A percentile compares a stretch with the other conserved stretches of the same genome.
Conservation (phyloP, 129 eudicot genomes). For the Smallanthus sonchifolius region DNA sequence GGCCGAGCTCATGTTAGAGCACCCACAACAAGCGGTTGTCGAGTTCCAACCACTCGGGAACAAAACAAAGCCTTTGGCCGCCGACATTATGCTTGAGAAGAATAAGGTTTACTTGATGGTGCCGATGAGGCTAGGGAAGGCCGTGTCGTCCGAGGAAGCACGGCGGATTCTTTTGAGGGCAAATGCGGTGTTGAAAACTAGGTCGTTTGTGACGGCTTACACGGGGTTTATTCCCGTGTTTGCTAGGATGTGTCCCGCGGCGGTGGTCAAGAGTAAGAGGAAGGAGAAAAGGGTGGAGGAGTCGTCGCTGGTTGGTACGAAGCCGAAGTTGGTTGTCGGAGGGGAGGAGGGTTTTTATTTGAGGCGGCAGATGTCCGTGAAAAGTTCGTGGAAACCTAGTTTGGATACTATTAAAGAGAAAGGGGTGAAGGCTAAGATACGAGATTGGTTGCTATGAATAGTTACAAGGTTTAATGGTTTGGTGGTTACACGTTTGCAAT, state of each 20-base stretch:
- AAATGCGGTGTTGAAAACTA: constrained; percentile 28
- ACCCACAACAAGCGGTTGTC: constrained; percentile 55
- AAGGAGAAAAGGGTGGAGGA: constrained; percentile 4
- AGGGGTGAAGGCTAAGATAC: constrained; percentile 29
- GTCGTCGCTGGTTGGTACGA: neutral
- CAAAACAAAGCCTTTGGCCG: constrained; percentile 58
- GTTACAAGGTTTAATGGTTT: neutral
- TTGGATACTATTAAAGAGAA: constrained; percentile 87
- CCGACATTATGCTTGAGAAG: constrained; percentile 56
- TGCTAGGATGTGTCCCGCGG: constrained; percentile 55
- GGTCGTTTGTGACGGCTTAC: constrained; percentile 28
- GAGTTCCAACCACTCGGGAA: constrained; percentile 36
- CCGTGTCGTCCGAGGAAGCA: constrained; percentile 44
- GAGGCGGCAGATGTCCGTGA: constrained; percentile 75
- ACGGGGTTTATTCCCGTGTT: constrained; percentile 55
- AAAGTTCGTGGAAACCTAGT: constrained; percentile 77
- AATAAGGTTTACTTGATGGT: constrained; percentile 63
- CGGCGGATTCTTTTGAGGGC: constrained; percentile 38
- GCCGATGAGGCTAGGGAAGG: constrained; percentile 52
- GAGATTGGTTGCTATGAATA: constrained; percentile 1
- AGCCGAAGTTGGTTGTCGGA: constrained; percentile 16
- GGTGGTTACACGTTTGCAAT: neutral
- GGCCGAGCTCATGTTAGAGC: constrained; percentile 85
- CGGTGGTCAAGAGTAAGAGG: constrained; percentile 23
- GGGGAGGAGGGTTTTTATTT: constrained; percentile 40